Percentiles rank a stretch among this genome's conserved stretches.
phyloP scores from a whole-genome alignment of 2,329 filamentous ascomycete species.

The Alternaria incomplexa region DNA sequence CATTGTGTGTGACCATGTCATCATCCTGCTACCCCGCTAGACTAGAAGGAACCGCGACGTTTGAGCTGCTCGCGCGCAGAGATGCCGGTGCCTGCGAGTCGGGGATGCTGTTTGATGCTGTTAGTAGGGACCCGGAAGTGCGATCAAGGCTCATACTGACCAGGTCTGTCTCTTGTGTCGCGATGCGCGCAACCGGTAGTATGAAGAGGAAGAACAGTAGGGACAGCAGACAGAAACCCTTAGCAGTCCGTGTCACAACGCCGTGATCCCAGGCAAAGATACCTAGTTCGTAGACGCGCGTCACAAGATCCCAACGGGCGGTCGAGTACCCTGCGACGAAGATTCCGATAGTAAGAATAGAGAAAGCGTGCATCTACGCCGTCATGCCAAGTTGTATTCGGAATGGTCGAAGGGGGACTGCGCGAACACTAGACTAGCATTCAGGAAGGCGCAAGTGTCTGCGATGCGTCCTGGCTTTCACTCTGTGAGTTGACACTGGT shows the following conservation, averaged over 20 bases:
- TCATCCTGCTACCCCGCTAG: conserved; percentile 64
- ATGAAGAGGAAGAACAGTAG: conserved; percentile 84
- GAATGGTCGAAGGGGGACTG: background rate
- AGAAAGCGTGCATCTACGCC: conserved; percentile 93
- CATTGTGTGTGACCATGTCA: conserved; percentile 74
- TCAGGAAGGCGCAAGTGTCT: background rate
- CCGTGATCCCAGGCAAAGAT: conserved; percentile 99
- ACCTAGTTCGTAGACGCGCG: conserved; percentile 92
- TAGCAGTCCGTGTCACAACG: conserved; percentile 85
- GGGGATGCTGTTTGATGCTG: conserved; percentile 71
- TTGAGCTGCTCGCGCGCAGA: conserved; percentile 95
- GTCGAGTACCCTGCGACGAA: conserved; percentile 99
- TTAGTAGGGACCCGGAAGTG: background rate
- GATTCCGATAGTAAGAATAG: conserved; percentile 91
- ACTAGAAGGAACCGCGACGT: conserved; percentile 94
- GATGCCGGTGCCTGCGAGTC: conserved; percentile 77
- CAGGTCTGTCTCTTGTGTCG: conserved; percentile 77
- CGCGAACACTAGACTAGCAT: background rate
- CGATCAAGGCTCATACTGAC: conserved; percentile 59
- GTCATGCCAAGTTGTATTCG: conserved; percentile 29
- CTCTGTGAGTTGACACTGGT: background rate
- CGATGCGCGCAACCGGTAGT: conserved; percentile 83
- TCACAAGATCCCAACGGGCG: conserved; percentile 97
- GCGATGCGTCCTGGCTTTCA: background rate
- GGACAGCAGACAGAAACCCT: conserved; percentile 83